Evolutionary conservation across 1,284 basidiomycete species (phyloP), one percentile per base, ranked within the genome.

Genomic region (Pseudozyma flocculosa): DNA sequence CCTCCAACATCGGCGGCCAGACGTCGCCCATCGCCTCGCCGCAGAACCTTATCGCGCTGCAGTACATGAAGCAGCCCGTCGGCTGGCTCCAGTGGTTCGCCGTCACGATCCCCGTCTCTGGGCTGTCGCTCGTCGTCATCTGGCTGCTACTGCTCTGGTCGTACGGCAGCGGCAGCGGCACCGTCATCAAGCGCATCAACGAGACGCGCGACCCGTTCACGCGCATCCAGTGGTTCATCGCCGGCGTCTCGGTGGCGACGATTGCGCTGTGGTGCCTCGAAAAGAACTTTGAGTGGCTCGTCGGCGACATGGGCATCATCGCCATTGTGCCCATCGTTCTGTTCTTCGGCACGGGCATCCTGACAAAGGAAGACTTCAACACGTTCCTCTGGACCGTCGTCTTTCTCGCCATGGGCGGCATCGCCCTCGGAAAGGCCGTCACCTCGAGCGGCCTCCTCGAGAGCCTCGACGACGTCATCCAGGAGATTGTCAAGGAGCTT

Each of bases 1-100:
- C 94, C 0, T 92, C 93, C 30, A 98, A 98, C 79, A 94, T 98
- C 57, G 95, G 95, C n/a, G 92, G 92, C 0, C 92, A 94, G 80
- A 89, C 87, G 49, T 96, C 92, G 2, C 92, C 92, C 4, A 81
- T 81, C 50, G 95, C 93, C 0, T 95, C 92, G 0, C 94, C 95
- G 0, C 95, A 99, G 79, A 99, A 98, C 78, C 84, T 97, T 24
- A 97, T 98, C 68, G 93, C 94, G 2, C 82, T 97, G 13, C 82
- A 85, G 43, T 85, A 84, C 29, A 97, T 99, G 94, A 85, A 90
- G 45, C 87, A 88, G 3, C 85, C 85, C 4, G 81, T 97, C 2
- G 88, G 88, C 67, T 98, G 94, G 94, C 84, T 85, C 1, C 84
- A 86, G 52, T 98, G 95, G 94, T 98, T 99, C 75, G 86, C 86